These are phyloP conservation scores for Orobanche coerulescens DNA, from an alignment of 257 asterid genomes.

Conservation along the genomic window DNA sequence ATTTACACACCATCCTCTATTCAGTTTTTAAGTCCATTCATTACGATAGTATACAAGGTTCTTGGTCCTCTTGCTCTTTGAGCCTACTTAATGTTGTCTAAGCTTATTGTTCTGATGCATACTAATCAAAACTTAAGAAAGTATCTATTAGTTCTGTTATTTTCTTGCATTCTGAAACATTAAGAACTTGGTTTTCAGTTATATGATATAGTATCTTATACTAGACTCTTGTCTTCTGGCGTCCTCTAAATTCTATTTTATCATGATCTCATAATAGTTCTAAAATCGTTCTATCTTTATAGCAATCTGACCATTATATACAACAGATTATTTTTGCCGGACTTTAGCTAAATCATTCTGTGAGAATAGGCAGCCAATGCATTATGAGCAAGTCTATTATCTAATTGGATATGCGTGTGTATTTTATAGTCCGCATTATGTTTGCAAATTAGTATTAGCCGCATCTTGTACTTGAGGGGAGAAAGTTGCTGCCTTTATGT, in stretches of 20 bases:
- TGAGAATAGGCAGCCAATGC: neutral
- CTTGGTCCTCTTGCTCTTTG: neutral
- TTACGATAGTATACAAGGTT: neutral
- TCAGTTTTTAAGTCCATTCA: neutral
- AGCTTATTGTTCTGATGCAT: slow-evolving; percentile 4
- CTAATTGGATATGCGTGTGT: neutral
- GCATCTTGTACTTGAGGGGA: slow-evolving; percentile 7
- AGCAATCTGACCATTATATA: neutral
- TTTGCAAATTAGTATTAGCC: slow-evolving; percentile 4
- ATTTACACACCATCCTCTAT: neutral
- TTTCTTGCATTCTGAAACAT: neutral
- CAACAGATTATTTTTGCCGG: slow-evolving; percentile 3
- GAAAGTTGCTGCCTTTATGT: slow-evolving; percentile 10
- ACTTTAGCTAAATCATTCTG: slow-evolving; percentile 1
- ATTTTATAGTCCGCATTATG: neutral
- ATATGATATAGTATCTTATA: neutral
- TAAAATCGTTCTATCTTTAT: neutral
- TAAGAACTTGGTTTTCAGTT: slow-evolving; percentile 8
- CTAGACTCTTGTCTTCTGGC: neutral
- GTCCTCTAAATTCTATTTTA: neutral
- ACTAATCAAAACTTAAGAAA: neutral
- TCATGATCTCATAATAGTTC: slow-evolving; percentile 1
- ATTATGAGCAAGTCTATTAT: neutral
- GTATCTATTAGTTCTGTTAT: slow-evolving; percentile 3
- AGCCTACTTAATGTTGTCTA: neutral